A percentile compares a stretch with the other conserved stretches of the same genome.
phyloP scores from a whole-genome alignment of 2,329 filamentous ascomycete species.

The Dactylonectria estremocensis region DNA sequence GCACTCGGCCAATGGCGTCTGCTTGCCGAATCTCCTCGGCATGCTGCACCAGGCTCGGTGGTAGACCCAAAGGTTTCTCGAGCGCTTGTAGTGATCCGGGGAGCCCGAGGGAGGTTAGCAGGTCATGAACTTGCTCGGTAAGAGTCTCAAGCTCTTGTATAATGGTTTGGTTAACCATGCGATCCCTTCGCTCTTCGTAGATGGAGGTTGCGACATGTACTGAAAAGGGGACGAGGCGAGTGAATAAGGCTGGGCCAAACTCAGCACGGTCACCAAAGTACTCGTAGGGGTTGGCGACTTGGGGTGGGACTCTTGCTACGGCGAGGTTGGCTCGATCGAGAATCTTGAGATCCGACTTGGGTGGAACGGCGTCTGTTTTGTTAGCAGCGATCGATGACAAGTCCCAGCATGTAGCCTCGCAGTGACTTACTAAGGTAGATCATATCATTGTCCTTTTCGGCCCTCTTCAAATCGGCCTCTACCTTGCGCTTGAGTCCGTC shows the following conservation, averaged over 20 bases:
- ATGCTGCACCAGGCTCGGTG: slow-evolving; percentile 87
- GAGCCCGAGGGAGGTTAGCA: slow-evolving; percentile 86
- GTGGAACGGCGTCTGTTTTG: slow-evolving; percentile 78
- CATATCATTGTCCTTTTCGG: slow-evolving; percentile 96
- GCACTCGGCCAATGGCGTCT: slow-evolving; percentile 84
- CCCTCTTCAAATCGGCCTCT: slow-evolving; percentile 89
- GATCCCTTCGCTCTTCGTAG: slow-evolving; percentile 91
- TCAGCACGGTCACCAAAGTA: slow-evolving; percentile 85
- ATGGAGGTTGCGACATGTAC: slow-evolving; percentile 96
- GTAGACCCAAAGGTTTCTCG: slow-evolving; percentile 93
- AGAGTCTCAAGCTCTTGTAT: slow-evolving; percentile 87
- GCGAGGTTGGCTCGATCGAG: slow-evolving; percentile 95
- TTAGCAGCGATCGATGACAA: slow-evolving; percentile 48
- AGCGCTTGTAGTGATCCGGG: slow-evolving; percentile 94
- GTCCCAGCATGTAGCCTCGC: not conserved
- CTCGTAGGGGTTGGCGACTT: slow-evolving; percentile 85
- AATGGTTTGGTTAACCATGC: slow-evolving; percentile 90
- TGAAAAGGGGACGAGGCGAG: slow-evolving; percentile 93
- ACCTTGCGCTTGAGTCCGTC: slow-evolving; percentile 87
- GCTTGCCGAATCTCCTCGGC: slow-evolving; percentile 95
- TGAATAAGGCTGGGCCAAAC: slow-evolving; percentile 88
- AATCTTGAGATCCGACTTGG: slow-evolving; percentile 88
- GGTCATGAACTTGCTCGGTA: slow-evolving; percentile 83
- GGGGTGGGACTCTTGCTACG: slow-evolving; percentile 80
- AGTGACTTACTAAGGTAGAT: slow-evolving; percentile 82